Percentiles rank a stretch among this genome's conserved stretches.
Evolutionary conservation across 1,284 basidiomycete genomes (phyloP).

Genomic region (Farysia itapuensis): DNA sequence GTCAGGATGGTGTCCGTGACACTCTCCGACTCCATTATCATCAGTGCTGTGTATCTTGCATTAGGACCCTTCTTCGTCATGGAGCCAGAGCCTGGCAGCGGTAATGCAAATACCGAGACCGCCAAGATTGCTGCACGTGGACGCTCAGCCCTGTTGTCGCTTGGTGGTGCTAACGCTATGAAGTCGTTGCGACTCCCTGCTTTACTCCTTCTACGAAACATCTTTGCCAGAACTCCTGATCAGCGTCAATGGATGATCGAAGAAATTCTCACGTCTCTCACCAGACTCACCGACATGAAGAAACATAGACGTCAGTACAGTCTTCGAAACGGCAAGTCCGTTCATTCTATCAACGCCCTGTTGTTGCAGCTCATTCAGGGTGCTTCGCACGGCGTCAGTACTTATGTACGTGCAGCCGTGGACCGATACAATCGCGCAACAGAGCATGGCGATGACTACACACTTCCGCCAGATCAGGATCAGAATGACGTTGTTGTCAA

Average conservation of each 20-base stretch:
- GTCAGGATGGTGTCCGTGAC: slow-evolving; percentile 62
- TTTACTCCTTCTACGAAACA: slow-evolving; percentile 73
- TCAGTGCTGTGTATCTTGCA: slow-evolving; percentile 84
- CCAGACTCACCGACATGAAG: slow-evolving; percentile 84
- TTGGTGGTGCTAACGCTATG: slow-evolving; percentile 64
- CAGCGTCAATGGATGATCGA: slow-evolving; percentile 95
- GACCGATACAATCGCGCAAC: slow-evolving; percentile 20
- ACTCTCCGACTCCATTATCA: slow-evolving; percentile 65
- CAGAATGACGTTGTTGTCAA: slow-evolving; percentile 22
- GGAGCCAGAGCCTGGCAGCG: slow-evolving; percentile 64
- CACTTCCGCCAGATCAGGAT: not conserved
- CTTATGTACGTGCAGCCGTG: slow-evolving; percentile 10
- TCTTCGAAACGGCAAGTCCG: slow-evolving; percentile 67
- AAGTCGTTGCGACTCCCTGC: slow-evolving; percentile 78
- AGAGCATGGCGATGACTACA: slow-evolving; percentile 2
- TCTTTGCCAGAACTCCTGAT: slow-evolving; percentile 83
- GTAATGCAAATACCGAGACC: slow-evolving; percentile 15
- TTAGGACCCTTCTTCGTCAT: slow-evolving; percentile 86
- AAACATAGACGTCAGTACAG: slow-evolving; percentile 75
- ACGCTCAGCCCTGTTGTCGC: slow-evolving; percentile 24
- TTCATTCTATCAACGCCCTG: slow-evolving; percentile 87
- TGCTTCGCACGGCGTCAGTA: slow-evolving; percentile 60
- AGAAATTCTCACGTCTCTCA: slow-evolving; percentile 84
- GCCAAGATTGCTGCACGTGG: slow-evolving; percentile 23
- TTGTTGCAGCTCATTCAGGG: slow-evolving; percentile 94